Conservation (phyloP, 768 basidiomycete species). For the Amanita thiersii region DNA sequence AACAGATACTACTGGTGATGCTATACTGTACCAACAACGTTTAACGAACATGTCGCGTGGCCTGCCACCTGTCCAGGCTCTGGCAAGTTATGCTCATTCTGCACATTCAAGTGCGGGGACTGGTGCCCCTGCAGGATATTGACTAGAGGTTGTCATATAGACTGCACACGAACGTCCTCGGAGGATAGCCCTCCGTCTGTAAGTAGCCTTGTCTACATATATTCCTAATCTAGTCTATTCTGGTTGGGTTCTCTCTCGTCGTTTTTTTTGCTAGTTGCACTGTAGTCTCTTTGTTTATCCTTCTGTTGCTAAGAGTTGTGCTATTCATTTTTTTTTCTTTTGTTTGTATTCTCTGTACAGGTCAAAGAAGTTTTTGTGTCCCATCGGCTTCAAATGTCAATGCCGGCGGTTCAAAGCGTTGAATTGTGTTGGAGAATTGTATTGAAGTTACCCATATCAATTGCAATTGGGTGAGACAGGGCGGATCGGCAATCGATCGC, state of each 20-base stretch:
- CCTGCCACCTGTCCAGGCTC: constrained; percentile 20
- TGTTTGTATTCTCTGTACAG: no score
- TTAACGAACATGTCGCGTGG: constrained; percentile 12
- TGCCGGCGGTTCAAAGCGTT: no score
- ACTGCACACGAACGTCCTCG: background rate
- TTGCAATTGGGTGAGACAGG: no score
- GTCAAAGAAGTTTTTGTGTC: no score
- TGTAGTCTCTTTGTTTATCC: constrained; percentile 1
- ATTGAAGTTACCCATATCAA: no score
- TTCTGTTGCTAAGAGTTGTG: no score
- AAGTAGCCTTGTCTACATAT: constrained; percentile 6
- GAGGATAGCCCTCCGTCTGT: background rate
- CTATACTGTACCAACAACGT: constrained; percentile 18
- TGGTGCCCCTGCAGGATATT: constrained; percentile 2
- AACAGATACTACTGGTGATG: constrained; percentile 13
- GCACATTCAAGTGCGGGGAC: constrained; percentile 16
- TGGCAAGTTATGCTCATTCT: constrained; percentile 17
- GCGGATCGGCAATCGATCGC: no score
- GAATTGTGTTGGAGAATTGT: no score
- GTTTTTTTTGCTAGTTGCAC: background rate
- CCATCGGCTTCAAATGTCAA: no score
- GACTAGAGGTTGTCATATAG: constrained; percentile 6
- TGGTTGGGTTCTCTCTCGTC: background rate
- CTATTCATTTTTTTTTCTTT: no score
- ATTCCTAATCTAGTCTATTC: constrained; percentile 6